These are phyloP conservation scores for Biancaea sappan DNA, from an alignment of 306 rosid genomes.

Conservation along the genomic window DNA sequence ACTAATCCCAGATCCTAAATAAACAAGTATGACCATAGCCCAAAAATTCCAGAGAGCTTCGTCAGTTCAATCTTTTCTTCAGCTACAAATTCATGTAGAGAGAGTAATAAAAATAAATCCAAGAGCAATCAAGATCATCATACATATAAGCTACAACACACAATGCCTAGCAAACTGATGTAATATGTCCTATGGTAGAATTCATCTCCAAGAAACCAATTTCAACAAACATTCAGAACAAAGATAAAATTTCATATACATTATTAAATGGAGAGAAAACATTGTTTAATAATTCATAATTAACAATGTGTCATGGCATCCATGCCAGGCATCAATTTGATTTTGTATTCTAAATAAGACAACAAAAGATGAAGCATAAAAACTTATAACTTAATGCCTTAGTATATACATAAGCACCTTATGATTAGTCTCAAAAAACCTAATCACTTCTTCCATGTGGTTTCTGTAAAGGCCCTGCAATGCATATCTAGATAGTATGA, in stretches of 20 bases:
- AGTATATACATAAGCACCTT: slow-evolving; percentile 52
- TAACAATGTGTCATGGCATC: background rate
- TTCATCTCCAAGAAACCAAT: slow-evolving; percentile 25
- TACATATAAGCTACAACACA: background rate
- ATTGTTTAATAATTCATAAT: background rate
- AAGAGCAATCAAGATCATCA: background rate
- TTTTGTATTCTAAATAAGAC: background rate
- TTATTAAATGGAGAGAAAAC: slow-evolving; percentile 3
- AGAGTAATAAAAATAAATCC: background rate
- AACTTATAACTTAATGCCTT: background rate
- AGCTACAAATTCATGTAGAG: background rate
- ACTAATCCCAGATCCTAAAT: no score
- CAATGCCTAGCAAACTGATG: background rate
- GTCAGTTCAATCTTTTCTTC: slow-evolving; percentile 1
- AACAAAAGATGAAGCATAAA: background rate
- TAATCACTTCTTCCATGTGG: slow-evolving; percentile 98
- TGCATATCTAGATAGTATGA: slow-evolving; percentile 32
- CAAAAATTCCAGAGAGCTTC: background rate
- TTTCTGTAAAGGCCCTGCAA: slow-evolving; percentile 96
- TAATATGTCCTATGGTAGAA: background rate
- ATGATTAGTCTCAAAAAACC: slow-evolving; percentile 97
- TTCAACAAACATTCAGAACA: background rate
- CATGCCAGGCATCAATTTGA: slow-evolving; percentile 4
- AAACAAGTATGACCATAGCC: slow-evolving; percentile 30
- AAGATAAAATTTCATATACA: slow-evolving; percentile 19